Conservation (phyloP, 129 eudicot genomes). For the Centrapalus pauciflorus region DNA sequence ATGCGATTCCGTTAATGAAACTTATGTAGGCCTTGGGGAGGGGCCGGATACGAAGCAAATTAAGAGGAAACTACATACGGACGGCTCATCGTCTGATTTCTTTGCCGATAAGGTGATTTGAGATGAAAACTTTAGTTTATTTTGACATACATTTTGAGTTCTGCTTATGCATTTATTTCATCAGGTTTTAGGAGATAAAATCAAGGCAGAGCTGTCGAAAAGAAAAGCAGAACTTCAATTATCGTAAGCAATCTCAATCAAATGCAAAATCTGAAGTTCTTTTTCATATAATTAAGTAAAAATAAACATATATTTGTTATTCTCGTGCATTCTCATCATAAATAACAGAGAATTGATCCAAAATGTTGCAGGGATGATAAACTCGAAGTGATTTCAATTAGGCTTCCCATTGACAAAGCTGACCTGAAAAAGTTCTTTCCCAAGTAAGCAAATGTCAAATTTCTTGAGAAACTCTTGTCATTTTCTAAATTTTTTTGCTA, state of each 20-base stretch:
- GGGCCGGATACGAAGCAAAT: slow-evolving; percentile 51
- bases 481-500: background rate
- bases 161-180: background rate
- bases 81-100: slow-evolving; percentile 65
- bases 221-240: slow-evolving; percentile 62
- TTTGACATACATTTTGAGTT: background rate
- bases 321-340: no score
- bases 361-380: slow-evolving; percentile 58
- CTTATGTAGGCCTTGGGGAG: slow-evolving; percentile 31
- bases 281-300: no score
- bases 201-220: slow-evolving; percentile 60
- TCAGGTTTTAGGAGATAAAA: slow-evolving; percentile 68
- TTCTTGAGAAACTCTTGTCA: background rate
- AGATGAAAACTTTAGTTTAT: background rate
- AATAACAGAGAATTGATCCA: no score
- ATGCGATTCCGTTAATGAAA: slow-evolving; percentile 39
- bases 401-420: slow-evolving; percentile 89
- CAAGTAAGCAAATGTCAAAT: slow-evolving; percentile 39
- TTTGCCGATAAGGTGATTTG: slow-evolving; percentile 59
- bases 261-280: background rate
- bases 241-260: slow-evolving; percentile 44
- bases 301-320: no score
- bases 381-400: slow-evolving; percentile 69
- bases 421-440: slow-evolving; percentile 72
- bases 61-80: slow-evolving; percentile 55